phyloP scores from a whole-genome alignment of 1,139 yeast genomes.

The Kodamaea fungicola region DNA sequence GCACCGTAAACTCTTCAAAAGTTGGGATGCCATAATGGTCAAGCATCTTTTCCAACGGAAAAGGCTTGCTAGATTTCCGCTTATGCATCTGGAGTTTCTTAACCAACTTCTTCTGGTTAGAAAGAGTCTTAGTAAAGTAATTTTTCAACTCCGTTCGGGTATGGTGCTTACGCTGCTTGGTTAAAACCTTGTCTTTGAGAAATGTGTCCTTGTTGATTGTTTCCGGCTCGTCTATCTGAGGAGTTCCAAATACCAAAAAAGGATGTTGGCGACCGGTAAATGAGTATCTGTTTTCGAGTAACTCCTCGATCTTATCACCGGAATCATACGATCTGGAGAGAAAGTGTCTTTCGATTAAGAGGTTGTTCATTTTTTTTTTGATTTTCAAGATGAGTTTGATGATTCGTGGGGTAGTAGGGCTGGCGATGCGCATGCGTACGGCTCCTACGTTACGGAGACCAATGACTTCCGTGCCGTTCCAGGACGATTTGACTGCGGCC shows the following conservation, averaged over 20 bases:
- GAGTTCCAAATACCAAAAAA: slow-evolving; percentile 10
- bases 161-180: slow-evolving; percentile 18
- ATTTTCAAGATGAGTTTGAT: neutral
- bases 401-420: neutral
- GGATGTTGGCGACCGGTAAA: slow-evolving; percentile 59
- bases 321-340: slow-evolving; percentile 50
- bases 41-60: slow-evolving; percentile 27
- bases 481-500: slow-evolving; percentile 34
- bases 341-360: slow-evolving; percentile 48
- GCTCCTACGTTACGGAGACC: slow-evolving; percentile 5
- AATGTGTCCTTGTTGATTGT: slow-evolving; percentile 17
- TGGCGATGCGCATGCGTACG: neutral
- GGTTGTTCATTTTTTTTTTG: slow-evolving; percentile 2
- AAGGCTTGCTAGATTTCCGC: slow-evolving; percentile 14
- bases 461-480: slow-evolving; percentile 31
- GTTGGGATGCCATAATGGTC: slow-evolving; percentile 42
- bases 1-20: slow-evolving; percentile 49
- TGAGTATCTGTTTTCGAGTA: slow-evolving; percentile 57
- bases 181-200: slow-evolving; percentile 8
- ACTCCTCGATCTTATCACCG: slow-evolving; percentile 40
- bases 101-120: slow-evolving; percentile 35
- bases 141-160: slow-evolving; percentile 46
- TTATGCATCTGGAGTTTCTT: slow-evolving; percentile 29
- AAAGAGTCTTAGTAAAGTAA: slow-evolving; percentile 36
- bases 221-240: slow-evolving; percentile 6